A percentile compares a stretch with the other conserved stretches of the same genome.
These are phyloP conservation scores for Knoxia roxburghii DNA, from an alignment of 257 asterid species.

Conservation along the genomic window DNA sequence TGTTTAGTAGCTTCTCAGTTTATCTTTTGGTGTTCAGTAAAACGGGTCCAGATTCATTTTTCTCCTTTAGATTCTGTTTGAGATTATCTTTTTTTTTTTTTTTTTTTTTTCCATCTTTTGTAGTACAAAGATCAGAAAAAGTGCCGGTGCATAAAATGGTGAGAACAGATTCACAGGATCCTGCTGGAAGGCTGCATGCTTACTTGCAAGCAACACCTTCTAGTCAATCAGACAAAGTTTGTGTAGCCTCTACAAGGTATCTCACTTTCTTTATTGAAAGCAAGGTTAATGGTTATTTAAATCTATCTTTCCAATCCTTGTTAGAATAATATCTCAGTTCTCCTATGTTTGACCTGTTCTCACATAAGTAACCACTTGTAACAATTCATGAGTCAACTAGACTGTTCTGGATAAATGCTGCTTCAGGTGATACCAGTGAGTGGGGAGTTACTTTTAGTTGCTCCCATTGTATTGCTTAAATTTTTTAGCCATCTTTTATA, in stretches of 20 bases:
- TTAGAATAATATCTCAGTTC: too few species aligned
- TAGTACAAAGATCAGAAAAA: constrained; percentile 69
- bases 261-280: constrained; percentile 21
- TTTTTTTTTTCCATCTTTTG: constrained; percentile 11
- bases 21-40: constrained; percentile 9
- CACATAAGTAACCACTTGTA: too few species aligned
- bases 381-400: too few species aligned
- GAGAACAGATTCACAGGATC: constrained; percentile 86
- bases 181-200: constrained; percentile 96
- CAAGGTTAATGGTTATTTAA: constrained; percentile 8
- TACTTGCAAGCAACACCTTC: constrained; percentile 63
- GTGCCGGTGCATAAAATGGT: constrained; percentile 90
- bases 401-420: neutral
- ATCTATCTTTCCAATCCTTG: too few species aligned
- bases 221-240: constrained; percentile 45
- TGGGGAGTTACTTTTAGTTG: neutral
- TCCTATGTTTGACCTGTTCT: too few species aligned
- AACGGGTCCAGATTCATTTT: neutral
- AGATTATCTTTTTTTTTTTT: constrained; percentile 3
- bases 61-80: constrained; percentile 16
- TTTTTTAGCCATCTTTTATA: too few species aligned
- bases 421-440: neutral
- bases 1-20: constrained; percentile 16
- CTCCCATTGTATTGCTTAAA: neutral
- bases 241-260: constrained; percentile 82